Percentiles rank a stretch among this genome's conserved stretches.
phyloP scores from a whole-genome alignment of 805 yeast species.

The Suhomyces pyralidae region DNA sequence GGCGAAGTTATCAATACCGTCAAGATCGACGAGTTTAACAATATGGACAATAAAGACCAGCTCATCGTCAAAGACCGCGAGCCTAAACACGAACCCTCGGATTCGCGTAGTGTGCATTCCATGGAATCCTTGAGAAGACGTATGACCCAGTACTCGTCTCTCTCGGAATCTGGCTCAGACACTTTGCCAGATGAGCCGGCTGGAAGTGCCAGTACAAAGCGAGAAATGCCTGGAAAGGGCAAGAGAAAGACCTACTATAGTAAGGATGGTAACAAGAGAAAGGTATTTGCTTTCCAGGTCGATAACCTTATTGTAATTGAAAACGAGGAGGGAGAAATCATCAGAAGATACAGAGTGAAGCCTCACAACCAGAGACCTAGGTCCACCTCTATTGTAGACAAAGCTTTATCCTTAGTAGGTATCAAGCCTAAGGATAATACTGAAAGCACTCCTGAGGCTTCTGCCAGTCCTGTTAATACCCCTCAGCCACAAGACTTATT shows the following conservation, averaged over 20 bases:
- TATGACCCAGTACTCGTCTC: slow-evolving; percentile 33
- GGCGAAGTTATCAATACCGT: slow-evolving; percentile 73
- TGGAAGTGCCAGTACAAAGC: neutral
- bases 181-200: slow-evolving; percentile 8
- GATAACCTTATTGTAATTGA: slow-evolving; percentile 80
- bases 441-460: neutral
- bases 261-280: slow-evolving; percentile 27
- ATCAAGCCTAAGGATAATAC: slow-evolving; percentile 25
- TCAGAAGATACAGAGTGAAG: slow-evolving; percentile 75
- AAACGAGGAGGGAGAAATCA: slow-evolving; percentile 86
- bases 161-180: slow-evolving; percentile 10
- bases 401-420: slow-evolving; percentile 57
- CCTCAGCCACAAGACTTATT: slow-evolving; percentile 4
- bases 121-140: slow-evolving; percentile 38
- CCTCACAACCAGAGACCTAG: slow-evolving; percentile 40
- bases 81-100: neutral
- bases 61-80: neutral
- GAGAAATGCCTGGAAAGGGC: neutral
- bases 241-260: slow-evolving; percentile 26
- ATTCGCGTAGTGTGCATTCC: slow-evolving; percentile 34
- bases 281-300: slow-evolving; percentile 71
- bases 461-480: neutral
- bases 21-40: slow-evolving; percentile 23
- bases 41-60: slow-evolving; percentile 9
- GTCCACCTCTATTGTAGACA: slow-evolving; percentile 40